Evolutionary conservation across 2,329 filamentous ascomycete species (phyloP), one percentile per base, ranked within the genome.

Genomic region (Nothophoma quercina): DNA sequence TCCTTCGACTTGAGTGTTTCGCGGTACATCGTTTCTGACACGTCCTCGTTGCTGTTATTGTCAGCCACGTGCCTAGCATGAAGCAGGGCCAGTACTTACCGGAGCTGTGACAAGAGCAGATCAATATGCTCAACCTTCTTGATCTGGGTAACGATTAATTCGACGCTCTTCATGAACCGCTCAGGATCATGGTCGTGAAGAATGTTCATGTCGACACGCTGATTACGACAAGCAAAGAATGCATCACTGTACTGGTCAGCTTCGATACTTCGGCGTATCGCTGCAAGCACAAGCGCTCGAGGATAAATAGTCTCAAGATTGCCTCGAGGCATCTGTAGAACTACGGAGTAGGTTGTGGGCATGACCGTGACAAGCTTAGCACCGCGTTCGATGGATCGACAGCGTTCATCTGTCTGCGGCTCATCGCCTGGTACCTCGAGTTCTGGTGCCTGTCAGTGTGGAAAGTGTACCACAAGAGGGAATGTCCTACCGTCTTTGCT

Each of bases 201-300:
- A 56, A 99, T 93, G 68, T 99, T 99, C 89, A 98, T 93, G 68
- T 99, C 95, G 1, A 99, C 95, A 62, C 96, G 86, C 71, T 99
- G 96, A 18, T 88, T 93, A 42, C 95, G 87, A 71, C 95, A 98
- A 57, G 91, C 88, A 18, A 89, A 79, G 70, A 97, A 99, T 0
- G 95, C 95, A 43, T 85, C 85, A 40, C 83, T 85, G 68, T 97
- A 99, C 64, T 95, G 86, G 71, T 89, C 90, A 25, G 84, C 80
- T 46, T 92, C 88, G 43, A 99, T 90, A 43, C 89, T 85, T 41
- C 85, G 84, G 39, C 95, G 85, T 49, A 99, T 96, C 21, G 92
- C 93, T 2, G 92, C 91, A 40, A 99, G 81, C 0, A 99, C 93
- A 76, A 99, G 88, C 12, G 93, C 93, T 54, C 95, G 85, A 13